phyloP scores from a whole-genome alignment of 2,329 filamentous ascomycete genomes.

The Chaetoscypha palmicola region DNA sequence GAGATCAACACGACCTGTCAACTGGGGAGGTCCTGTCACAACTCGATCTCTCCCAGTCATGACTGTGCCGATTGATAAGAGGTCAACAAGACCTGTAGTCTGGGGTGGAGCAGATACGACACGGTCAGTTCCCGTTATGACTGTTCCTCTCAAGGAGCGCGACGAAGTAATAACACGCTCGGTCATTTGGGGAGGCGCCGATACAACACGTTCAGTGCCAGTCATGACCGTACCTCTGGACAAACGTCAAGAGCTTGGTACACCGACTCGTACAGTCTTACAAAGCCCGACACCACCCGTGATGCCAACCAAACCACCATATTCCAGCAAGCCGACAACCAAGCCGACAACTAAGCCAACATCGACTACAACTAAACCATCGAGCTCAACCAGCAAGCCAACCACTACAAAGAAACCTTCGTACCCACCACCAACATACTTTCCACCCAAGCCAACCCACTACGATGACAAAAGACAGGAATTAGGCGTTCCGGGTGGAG shows the following conservation, averaged over 20 bases:
- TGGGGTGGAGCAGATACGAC: neutral
- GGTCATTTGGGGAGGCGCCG: neutral
- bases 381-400: neutral
- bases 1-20: neutral
- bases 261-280: neutral
- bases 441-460: neutral
- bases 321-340: neutral
- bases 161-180: slow-evolving; percentile 1
- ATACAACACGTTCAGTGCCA: neutral
- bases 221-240: slow-evolving; percentile 3
- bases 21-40: neutral
- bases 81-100: neutral
- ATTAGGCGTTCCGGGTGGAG: neutral
- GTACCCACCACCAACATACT: neutral
- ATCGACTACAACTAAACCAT: neutral
- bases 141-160: slow-evolving; percentile 1
- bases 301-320: neutral
- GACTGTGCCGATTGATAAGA: neutral
- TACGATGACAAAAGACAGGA: neutral
- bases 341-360: neutral
- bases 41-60: too few relatives aligned
- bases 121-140: slow-evolving; percentile 2
- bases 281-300: neutral
- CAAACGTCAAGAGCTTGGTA: slow-evolving; percentile 5
- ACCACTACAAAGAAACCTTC: neutral